phyloP scores from a whole-genome alignment of 2,329 filamentous ascomycete species.

The Shiraia bambusicola region DNA sequence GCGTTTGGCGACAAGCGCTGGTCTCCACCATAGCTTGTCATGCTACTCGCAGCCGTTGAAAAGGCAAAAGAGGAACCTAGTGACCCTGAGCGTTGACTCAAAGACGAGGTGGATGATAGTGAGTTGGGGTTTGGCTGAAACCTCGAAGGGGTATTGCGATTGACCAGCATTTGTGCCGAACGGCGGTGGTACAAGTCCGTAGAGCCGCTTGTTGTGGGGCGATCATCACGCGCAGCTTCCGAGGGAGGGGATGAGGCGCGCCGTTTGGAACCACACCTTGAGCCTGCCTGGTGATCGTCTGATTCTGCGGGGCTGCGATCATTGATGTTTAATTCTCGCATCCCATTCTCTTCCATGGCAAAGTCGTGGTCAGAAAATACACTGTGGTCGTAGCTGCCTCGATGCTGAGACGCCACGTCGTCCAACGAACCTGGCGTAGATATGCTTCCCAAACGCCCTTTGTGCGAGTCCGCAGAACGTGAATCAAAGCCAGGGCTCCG shows the following conservation, averaged over 20 bases:
- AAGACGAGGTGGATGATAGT: conserved; percentile 63
- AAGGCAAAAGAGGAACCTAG: conserved; percentile 62
- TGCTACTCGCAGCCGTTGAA: conserved; percentile 62
- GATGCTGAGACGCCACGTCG: conserved; percentile 56
- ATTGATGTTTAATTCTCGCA: conserved; percentile 56
- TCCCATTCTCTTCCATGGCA: conserved; percentile 55
- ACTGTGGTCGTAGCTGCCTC: conserved; percentile 64
- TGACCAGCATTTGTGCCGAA: conserved; percentile 57
- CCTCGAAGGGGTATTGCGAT: conserved; percentile 54
- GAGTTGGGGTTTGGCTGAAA: conserved; percentile 62
- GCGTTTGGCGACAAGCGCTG: conserved; percentile 63
- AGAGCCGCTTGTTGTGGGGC: conserved; percentile 45
- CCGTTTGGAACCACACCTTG: conserved; percentile 61
- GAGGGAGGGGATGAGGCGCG: conserved; percentile 65
- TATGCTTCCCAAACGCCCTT: conserved; percentile 51
- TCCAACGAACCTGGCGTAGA: conserved; percentile 51
- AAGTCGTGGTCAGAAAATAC: conserved; percentile 55
- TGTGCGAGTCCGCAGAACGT: conserved; percentile 29
- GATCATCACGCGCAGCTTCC: conserved; percentile 54
- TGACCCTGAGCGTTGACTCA: conserved; percentile 61
- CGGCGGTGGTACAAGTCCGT: conserved; percentile 57
- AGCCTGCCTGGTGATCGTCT: conserved; percentile 46
- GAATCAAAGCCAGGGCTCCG: conserved; percentile 47
- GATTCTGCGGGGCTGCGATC: conserved; percentile 52
- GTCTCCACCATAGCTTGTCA: conserved; percentile 64